Evolutionary conservation across 2,329 filamentous ascomycete genomes (phyloP), one percentile per base, ranked within the genome.

Genomic region (Elsinoe batatas): DNA sequence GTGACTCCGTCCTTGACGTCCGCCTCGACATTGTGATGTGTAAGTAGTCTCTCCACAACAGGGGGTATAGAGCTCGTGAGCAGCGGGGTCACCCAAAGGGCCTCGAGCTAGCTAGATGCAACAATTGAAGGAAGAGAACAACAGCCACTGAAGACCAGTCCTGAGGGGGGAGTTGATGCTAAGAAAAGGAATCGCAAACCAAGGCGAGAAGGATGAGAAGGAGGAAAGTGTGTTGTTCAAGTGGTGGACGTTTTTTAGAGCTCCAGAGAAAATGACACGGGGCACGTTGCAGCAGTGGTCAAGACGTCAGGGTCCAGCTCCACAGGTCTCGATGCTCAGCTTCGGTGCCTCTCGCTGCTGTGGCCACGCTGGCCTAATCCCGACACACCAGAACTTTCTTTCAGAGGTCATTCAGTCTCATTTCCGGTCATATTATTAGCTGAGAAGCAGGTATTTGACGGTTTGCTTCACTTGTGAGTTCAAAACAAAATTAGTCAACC

Each of bases 1-100:
- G 60, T 54, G 60, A 60, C 49, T 57, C 58, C 33, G 58, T 54
- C 43, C 58, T 57, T 44, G 53, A 44, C n/a, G 59, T 51, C 30
- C 56, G 53, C 54, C 57, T 50, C 37, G 59, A 56, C 59, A 61
- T 60, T 43, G 42, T 59, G 57, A 44, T 53, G 30, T 51, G 47
- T 38, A 33, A 7, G 36, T 33, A 20, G 33, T 15, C 10, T n/a
- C 26, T 17, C 11, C 17, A 33, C 47, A n/a, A 51, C 32, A 26
- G 15, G 33, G 47, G 22, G 47, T n/a, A 17, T 15, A 33, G 33
- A 38, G 32, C n/a, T 44, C 20, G 32, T 36, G 11, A 38, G 33
- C 47, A 38, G 47, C 47, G 47, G 47, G 47, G 47, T 51, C 47
- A 51, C 47, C 47, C 36, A 18, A 22, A 10, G 18, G 33, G 47